phyloP scores from a whole-genome alignment of 495 filamentous ascomycete species.

The Aspergillus asperescens region DNA sequence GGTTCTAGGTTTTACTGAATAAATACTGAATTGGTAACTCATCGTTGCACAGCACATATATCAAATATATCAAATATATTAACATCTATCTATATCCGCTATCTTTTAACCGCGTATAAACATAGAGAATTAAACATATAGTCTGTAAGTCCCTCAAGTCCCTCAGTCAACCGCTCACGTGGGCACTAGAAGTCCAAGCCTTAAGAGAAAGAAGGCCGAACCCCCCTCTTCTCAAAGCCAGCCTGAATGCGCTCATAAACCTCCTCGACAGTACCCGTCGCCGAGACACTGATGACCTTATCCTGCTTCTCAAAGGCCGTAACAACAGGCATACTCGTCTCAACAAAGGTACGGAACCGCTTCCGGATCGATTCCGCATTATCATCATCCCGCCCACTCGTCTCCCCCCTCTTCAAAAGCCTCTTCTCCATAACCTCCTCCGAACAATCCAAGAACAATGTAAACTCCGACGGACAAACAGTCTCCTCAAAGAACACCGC shows the following conservation, averaged over 20 bases:
- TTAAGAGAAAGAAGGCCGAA: slow-evolving; percentile 29
- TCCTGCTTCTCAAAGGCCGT: slow-evolving; percentile 70
- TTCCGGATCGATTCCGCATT: slow-evolving; percentile 94
- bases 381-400: slow-evolving; percentile 83
- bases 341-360: slow-evolving; percentile 85
- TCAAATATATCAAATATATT: too few relatives aligned
- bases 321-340: slow-evolving; percentile 96
- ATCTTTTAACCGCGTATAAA: background rate
- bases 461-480: slow-evolving; percentile 75
- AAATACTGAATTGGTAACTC: background rate
- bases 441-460: slow-evolving; percentile 86
- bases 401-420: slow-evolving; percentile 84
- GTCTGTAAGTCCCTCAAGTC: too few relatives aligned
- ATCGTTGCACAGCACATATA: background rate
- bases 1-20: slow-evolving; percentile 13
- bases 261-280: slow-evolving; percentile 59
- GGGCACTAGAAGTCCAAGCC: background rate
- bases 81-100: background rate
- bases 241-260: slow-evolving; percentile 67
- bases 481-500: slow-evolving; percentile 85
- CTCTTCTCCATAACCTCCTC: slow-evolving; percentile 81
- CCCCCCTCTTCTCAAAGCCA: slow-evolving; percentile 43
- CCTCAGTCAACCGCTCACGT: too few relatives aligned
- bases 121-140: too few relatives aligned
- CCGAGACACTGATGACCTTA: slow-evolving; percentile 73